Evolutionary conservation across 805 yeast species (phyloP), one percentile per base, ranked within the genome.

Genomic region (Metschnikowia henanensis): DNA sequence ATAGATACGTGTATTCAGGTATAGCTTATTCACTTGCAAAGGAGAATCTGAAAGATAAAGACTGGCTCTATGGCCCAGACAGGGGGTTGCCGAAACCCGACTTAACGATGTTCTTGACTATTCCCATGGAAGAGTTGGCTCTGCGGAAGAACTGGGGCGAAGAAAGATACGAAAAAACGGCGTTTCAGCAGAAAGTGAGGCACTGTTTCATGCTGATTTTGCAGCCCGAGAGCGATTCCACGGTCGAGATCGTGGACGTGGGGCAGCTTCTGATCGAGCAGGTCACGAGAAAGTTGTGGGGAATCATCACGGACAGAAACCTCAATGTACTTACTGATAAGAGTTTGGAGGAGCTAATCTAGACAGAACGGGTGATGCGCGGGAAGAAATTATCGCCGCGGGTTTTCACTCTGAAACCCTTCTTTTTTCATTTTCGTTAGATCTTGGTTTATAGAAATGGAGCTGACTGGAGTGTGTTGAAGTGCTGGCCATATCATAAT

Each of bases 21-120:
- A 79, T 90, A 3, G 96, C 97, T 5, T 94, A 92, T 59, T 83
- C 96, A 1, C 73, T 87, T 1, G 97, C 98, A 6, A 92, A 94
- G 62, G 50, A 55, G 16, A 58, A 59, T 35, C 57, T 68, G 61
- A 48, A 56, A 15, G 80, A 80, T 50, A 60, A 75, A 26, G 72
- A 79, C 6, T 94, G 99, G 99, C 85, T 97, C 52, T 65, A 75
- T 16, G 66, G 70, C 23, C 94, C 96, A 1, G 99, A 94, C 55
- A 65, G 64, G 20, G 98, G 98, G 0, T 73, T 94, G 12, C 90
- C 96, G 1, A 77, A 70, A 51, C 98, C 99, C 0, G 99, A 94
- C 62, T 48, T 85, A 37, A 85, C 92, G 0, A 43, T 94, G 1
- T 94, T 92, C 53, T 66, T 94, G 46, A 82, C 87, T 30, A 73